phyloP scores from a whole-genome alignment of 2,329 filamentous ascomycete species.

The Stagonosporopsis chrysanthemi region DNA sequence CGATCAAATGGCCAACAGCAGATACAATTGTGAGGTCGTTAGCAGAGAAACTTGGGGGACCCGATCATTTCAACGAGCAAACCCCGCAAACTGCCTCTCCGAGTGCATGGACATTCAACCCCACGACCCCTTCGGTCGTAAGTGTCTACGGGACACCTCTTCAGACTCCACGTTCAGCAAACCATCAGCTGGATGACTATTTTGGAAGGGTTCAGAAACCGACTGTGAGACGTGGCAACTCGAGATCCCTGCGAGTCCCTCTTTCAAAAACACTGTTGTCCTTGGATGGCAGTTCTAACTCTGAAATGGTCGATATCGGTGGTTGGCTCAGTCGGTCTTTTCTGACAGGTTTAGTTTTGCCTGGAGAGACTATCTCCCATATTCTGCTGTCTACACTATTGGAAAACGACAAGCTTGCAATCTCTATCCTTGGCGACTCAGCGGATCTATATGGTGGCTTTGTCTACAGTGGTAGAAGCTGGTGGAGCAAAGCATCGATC shows the following conservation, averaged over 20 bases:
- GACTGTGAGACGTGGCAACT: constrained; percentile 32
- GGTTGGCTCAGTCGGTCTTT: constrained; percentile 65
- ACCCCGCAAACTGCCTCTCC: constrained; percentile 27
- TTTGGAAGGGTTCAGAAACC: constrained; percentile 44
- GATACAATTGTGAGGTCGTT: constrained; percentile 50
- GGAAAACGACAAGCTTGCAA: constrained; percentile 61
- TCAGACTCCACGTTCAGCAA: constrained; percentile 44
- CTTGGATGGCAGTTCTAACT: constrained; percentile 23
- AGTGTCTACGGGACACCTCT: constrained; percentile 51
- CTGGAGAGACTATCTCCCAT: constrained; percentile 61
- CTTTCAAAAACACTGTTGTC: constrained; percentile 32
- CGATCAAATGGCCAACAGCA: constrained; percentile 58
- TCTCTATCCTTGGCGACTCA: constrained; percentile 57
- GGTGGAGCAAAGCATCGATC: constrained; percentile 65
- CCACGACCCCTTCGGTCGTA: constrained; percentile 38
- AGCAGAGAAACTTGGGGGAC: constrained; percentile 44
- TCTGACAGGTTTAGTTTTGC: constrained; percentile 62
- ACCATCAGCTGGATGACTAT: constrained; percentile 42
- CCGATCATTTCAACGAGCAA: constrained; percentile 23
- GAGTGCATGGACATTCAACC: constrained; percentile 34
- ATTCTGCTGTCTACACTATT: constrained; percentile 64
- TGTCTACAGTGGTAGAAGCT: constrained; percentile 57
- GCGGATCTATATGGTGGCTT: constrained; percentile 65
- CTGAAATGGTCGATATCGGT: constrained; percentile 45
- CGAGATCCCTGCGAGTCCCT: constrained; percentile 42